Percentiles rank a stretch among this genome's conserved stretches.
Conservation (phyloP, 148 eudicot species). For the Rhododendron vialii region DNA sequence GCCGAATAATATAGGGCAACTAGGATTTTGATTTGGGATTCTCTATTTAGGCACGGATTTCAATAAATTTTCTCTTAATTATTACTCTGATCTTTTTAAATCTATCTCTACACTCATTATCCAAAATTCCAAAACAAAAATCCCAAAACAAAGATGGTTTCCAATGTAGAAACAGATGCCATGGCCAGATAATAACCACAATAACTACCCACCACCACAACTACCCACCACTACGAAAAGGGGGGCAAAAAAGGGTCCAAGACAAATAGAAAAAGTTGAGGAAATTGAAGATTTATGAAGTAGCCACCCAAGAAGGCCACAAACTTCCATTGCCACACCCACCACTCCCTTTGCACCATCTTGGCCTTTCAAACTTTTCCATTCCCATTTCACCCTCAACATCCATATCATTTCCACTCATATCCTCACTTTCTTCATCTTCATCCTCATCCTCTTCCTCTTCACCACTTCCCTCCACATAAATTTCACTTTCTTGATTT, state of each 20-base stretch:
- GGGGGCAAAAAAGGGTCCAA: background rate
- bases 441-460: slow-evolving; percentile 6
- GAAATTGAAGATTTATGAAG: slow-evolving; percentile 16
- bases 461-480: background rate
- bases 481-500: background rate
- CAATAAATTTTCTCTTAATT: too few relatives aligned
- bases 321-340: slow-evolving; percentile 34
- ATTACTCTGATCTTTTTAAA: too few relatives aligned
- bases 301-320: slow-evolving; percentile 66
- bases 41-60: too few relatives aligned
- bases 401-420: slow-evolving; percentile 21
- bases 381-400: slow-evolving; percentile 35
- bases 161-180: too few relatives aligned
- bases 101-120: too few relatives aligned
- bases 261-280: background rate
- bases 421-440: slow-evolving; percentile 16
- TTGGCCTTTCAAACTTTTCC: slow-evolving; percentile 32
- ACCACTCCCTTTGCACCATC: slow-evolving; percentile 64
- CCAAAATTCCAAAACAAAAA: too few relatives aligned
- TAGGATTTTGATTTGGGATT: too few relatives aligned
- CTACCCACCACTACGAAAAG: background rate
- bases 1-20: too few relatives aligned
- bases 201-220: background rate
- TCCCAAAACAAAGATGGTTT: too few relatives aligned
- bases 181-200: background rate